These are phyloP conservation scores for Saccharomyces kudriavzevii DNA, from an alignment of 805 yeast species.

Conservation along the genomic window DNA sequence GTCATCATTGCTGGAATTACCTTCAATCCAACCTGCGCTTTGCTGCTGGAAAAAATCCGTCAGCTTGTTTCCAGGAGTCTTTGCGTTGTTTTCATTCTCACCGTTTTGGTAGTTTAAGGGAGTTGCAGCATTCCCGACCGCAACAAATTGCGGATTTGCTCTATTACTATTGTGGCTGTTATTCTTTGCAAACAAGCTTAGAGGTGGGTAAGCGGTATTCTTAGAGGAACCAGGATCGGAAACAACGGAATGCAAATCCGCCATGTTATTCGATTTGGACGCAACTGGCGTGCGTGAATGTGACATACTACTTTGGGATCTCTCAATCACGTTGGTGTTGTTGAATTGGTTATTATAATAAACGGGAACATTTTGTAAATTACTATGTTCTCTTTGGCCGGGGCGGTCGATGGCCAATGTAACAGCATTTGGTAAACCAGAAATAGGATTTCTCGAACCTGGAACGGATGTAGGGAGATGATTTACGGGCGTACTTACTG, in stretches of 20 bases:
- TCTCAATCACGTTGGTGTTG: background rate
- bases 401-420: background rate
- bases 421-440: background rate
- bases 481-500: background rate
- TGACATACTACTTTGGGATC: background rate
- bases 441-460: background rate
- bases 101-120: background rate
- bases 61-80: conserved; percentile 15
- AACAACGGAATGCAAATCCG: background rate
- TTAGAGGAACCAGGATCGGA: background rate
- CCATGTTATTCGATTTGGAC: background rate
- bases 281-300: background rate
- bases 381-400: background rate
- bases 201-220: background rate
- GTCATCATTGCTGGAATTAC: conserved; percentile 59
- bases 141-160: conserved; percentile 1
- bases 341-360: background rate
- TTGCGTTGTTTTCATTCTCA: background rate
- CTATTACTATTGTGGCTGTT: conserved; percentile 1
- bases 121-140: background rate
- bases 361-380: background rate
- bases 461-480: background rate
- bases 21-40: conserved; percentile 78
- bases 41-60: conserved; percentile 71
- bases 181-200: background rate